phyloP scores from a whole-genome alignment of 2,329 filamentous ascomycete genomes.

The Neofusicoccum laricinum region DNA sequence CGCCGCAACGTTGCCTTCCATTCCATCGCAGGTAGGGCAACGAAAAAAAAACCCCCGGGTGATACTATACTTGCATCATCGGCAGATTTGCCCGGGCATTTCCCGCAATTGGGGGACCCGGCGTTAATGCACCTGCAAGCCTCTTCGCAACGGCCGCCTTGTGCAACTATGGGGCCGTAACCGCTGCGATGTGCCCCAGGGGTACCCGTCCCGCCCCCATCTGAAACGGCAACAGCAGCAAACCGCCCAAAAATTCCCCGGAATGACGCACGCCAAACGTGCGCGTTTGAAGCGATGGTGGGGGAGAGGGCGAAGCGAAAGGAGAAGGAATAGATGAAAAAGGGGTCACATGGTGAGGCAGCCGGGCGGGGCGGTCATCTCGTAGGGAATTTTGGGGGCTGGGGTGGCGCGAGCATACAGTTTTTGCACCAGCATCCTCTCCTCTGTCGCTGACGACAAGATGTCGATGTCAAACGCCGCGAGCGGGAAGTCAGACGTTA shows the following conservation, averaged over 20 bases:
- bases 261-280: conserved; percentile 6
- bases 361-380: background rate
- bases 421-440: background rate
- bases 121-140: conserved; percentile 3
- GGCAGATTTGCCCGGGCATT: background rate
- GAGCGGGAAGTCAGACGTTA: background rate
- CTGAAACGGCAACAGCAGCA: conserved; percentile 9
- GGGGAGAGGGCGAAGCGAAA: no score
- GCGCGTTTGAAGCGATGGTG: background rate
- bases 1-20: background rate
- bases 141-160: conserved; percentile 4
- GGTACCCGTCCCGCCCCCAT: background rate
- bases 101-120: background rate
- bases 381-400: background rate
- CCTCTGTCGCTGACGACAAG: background rate
- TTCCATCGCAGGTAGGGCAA: background rate
- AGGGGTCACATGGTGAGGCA: background rate
- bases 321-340: background rate
- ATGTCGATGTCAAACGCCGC: background rate
- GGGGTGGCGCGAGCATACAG: background rate
- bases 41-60: background rate
- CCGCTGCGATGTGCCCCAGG: background rate
- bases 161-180: background rate
- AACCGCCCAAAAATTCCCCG: conserved; percentile 2
- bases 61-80: conserved; percentile 2